Conservation (phyloP, 352 stramenopile genomes). For the Phytophthora pseudosyringae region DNA sequence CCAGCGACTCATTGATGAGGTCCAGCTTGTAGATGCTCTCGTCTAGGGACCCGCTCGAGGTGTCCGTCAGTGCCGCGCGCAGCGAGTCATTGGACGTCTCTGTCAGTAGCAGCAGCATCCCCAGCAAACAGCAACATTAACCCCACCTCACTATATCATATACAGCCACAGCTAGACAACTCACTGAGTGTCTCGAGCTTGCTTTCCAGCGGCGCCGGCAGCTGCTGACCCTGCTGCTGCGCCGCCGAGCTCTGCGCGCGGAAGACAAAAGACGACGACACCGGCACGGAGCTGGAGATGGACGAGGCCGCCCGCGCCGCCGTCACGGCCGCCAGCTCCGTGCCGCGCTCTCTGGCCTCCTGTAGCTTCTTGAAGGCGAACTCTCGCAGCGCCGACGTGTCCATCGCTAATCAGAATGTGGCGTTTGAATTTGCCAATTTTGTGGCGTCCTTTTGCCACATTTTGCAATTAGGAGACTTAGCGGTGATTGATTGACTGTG, state of each 20-base stretch:
- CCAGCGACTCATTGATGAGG: slow-evolving; percentile 82
- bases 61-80: slow-evolving; percentile 39
- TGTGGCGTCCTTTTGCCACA: slow-evolving; percentile 11
- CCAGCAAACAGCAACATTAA: background rate
- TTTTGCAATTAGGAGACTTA: slow-evolving; percentile 4
- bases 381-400: slow-evolving; percentile 69
- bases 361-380: slow-evolving; percentile 82
- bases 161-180: background rate
- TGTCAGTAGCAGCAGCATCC: slow-evolving; percentile 18
- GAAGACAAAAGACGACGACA: slow-evolving; percentile 47
- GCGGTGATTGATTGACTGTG: background rate
- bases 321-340: slow-evolving; percentile 59
- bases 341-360: slow-evolving; percentile 70
- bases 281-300: slow-evolving; percentile 56
- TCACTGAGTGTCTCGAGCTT: slow-evolving; percentile 35
- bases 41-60: slow-evolving; percentile 45
- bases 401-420: slow-evolving; percentile 38
- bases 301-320: slow-evolving; percentile 55
- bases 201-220: slow-evolving; percentile 20
- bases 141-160: background rate
- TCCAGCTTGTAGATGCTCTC: slow-evolving; percentile 74
- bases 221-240: slow-evolving; percentile 18
- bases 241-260: slow-evolving; percentile 38
- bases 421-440: slow-evolving; percentile 23
- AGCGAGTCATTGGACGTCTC: slow-evolving; percentile 56